Conservation (phyloP, 805 yeast species). For the Gaillardinia entomophila region DNA sequence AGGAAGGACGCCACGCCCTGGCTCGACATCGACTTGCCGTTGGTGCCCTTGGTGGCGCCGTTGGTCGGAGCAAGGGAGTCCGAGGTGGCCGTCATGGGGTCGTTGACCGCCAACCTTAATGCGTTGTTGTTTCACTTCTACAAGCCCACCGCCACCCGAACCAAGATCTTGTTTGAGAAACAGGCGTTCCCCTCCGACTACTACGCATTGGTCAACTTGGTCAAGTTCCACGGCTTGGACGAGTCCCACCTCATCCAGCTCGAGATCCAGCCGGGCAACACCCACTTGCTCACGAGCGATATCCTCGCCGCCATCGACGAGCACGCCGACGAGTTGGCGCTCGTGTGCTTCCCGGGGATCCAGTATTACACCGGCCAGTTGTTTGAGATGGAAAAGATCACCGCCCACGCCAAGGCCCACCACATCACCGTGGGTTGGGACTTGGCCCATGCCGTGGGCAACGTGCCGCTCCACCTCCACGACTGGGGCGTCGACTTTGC, state of each 20-base stretch:
- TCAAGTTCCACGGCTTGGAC: conserved; percentile 47
- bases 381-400: conserved; percentile 71
- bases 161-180: conserved; percentile 76
- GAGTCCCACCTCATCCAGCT: conserved; percentile 58
- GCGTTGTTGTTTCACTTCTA: conserved; percentile 70
- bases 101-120: conserved; percentile 78
- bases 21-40: conserved; percentile 81
- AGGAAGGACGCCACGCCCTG: conserved; percentile 55
- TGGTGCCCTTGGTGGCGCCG: conserved; percentile 61
- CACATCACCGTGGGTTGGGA: conserved; percentile 83
- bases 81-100: conserved; percentile 89
- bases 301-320: conserved; percentile 52
- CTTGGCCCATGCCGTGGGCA: conserved; percentile 91
- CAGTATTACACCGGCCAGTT: conserved; percentile 91
- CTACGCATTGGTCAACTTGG: conserved; percentile 77
- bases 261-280: conserved; percentile 54
- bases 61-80: conserved; percentile 66
- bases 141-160: conserved; percentile 51
- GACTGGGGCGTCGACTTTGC: conserved; percentile 94
- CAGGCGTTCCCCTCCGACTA: conserved; percentile 91
- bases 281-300: conserved; percentile 54
- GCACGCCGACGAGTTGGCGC: conserved; percentile 56
- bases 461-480: conserved; percentile 69
- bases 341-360: conserved; percentile 79
- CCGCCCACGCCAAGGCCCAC: conserved; percentile 48